phyloP scores from a whole-genome alignment of 805 yeast species.

The Lachancea cidri region DNA sequence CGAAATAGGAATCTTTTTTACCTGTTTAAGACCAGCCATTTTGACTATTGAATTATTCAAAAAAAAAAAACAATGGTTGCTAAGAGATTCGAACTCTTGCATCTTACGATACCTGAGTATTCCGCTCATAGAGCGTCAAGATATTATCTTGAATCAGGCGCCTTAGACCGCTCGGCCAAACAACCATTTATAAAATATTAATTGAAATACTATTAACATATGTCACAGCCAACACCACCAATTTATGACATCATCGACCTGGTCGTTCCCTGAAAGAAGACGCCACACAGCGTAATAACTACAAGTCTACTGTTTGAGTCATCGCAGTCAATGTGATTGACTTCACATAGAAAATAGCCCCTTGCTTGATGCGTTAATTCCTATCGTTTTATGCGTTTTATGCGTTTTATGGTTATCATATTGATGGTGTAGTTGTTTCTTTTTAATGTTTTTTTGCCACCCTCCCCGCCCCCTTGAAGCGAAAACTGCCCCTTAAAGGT shows the following conservation, averaged over 20 bases:
- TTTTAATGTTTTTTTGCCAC: constrained; percentile 1
- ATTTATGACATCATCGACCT: background rate
- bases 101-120: constrained; percentile 28
- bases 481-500: background rate
- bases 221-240: too few species aligned
- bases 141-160: constrained; percentile 26
- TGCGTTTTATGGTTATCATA: background rate
- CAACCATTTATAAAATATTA: constrained; percentile 16
- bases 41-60: background rate
- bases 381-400: background rate
- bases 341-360: too few species aligned
- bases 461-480: constrained; percentile 1
- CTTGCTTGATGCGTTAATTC: too few species aligned
- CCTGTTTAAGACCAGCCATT: too few species aligned
- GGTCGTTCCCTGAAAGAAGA: too few species aligned
- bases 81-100: constrained; percentile 28
- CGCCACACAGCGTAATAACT: too few species aligned
- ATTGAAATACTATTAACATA: too few species aligned
- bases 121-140: constrained; percentile 16
- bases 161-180: constrained; percentile 30
- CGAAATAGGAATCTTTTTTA: too few species aligned
- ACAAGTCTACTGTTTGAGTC: too few species aligned
- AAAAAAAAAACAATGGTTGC: constrained; percentile 22
- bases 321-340: too few species aligned
- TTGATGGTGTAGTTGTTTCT: background rate